Percentiles rank a stretch among this genome's conserved stretches.
These are phyloP conservation scores for Metahyphopichia silvanorum DNA, from an alignment of 805 yeast species.

Conservation along the genomic window DNA sequence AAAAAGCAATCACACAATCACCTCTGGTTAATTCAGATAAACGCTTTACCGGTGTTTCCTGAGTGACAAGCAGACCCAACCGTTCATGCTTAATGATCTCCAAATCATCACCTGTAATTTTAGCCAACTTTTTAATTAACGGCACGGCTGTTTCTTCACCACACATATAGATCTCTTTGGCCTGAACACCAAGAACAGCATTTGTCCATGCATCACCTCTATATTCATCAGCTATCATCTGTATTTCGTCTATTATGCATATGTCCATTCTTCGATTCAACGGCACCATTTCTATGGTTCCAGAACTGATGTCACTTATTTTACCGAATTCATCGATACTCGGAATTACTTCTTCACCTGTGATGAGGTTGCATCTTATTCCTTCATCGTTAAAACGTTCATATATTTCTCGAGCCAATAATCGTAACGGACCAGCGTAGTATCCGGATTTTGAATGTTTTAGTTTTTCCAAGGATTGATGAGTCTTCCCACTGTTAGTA, in stretches of 20 bases:
- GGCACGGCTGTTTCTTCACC: slow-evolving; percentile 89
- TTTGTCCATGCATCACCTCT: slow-evolving; percentile 96
- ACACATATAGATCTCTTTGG: slow-evolving; percentile 85
- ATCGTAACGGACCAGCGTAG: slow-evolving; percentile 91
- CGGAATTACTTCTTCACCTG: slow-evolving; percentile 92
- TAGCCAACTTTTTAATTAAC: slow-evolving; percentile 54
- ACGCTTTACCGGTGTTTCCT: slow-evolving; percentile 25
- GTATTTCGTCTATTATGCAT: slow-evolving; percentile 93
- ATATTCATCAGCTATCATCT: slow-evolving; percentile 77
- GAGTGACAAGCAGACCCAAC: slow-evolving; percentile 66
- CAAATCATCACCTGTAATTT: slow-evolving; percentile 76
- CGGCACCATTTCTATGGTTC: slow-evolving; percentile 95
- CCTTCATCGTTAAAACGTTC: slow-evolving; percentile 71
- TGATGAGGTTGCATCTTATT: slow-evolving; percentile 73
- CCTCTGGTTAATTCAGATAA: slow-evolving; percentile 54
- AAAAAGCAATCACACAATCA: slow-evolving; percentile 87
- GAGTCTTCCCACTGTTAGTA: slow-evolving; percentile 94
- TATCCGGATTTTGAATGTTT: slow-evolving; percentile 70
- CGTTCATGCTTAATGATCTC: slow-evolving; percentile 71
- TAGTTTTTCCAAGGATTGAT: slow-evolving; percentile 69
- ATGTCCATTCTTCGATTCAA: slow-evolving; percentile 66
- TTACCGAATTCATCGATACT: slow-evolving; percentile 68
- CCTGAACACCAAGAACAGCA: slow-evolving; percentile 81
- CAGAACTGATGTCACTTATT: slow-evolving; percentile 73
- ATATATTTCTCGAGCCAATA: slow-evolving; percentile 87